phyloP scores from a whole-genome alignment of 331 rosid genomes.

The Quercus tomentella region DNA sequence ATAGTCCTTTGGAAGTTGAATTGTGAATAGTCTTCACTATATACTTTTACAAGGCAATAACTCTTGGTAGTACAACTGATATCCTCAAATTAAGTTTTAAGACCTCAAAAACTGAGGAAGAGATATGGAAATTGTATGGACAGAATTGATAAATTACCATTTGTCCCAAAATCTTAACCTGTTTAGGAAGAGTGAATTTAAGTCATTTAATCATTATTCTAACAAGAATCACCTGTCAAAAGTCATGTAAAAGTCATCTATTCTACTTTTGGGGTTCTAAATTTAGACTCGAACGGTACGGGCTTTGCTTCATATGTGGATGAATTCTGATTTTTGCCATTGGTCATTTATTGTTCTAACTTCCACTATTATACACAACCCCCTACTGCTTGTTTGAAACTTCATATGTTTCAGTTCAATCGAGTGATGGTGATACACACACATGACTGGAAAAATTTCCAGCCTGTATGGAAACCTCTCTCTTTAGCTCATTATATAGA shows the following conservation, averaged over 20 bases:
- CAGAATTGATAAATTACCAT: neutral
- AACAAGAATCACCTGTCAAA: neutral
- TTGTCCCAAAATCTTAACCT: no score
- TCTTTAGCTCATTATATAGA: neutral
- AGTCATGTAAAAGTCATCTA: neutral
- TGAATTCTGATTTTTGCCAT: neutral
- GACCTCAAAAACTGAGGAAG: neutral
- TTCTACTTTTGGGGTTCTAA: neutral
- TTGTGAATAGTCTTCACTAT: neutral
- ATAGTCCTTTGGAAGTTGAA: neutral
- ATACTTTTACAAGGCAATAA: neutral
- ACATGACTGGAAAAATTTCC: neutral
- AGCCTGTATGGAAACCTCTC: neutral
- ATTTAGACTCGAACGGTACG: neutral
- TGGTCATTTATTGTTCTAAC: neutral
- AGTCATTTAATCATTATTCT: no score
- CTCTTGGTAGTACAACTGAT: neutral
- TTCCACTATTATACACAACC: neutral
- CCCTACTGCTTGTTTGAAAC: neutral
- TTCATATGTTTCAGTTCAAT: neutral
- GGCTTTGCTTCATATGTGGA: neutral
- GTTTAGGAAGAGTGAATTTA: no score
- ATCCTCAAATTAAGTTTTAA: neutral
- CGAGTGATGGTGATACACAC: neutral
- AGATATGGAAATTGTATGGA: neutral